A percentile compares a stretch with the other conserved stretches of the same genome.
phyloP scores from a whole-genome alignment of 805 yeast species.

The Pichia rugopelliculosa region DNA sequence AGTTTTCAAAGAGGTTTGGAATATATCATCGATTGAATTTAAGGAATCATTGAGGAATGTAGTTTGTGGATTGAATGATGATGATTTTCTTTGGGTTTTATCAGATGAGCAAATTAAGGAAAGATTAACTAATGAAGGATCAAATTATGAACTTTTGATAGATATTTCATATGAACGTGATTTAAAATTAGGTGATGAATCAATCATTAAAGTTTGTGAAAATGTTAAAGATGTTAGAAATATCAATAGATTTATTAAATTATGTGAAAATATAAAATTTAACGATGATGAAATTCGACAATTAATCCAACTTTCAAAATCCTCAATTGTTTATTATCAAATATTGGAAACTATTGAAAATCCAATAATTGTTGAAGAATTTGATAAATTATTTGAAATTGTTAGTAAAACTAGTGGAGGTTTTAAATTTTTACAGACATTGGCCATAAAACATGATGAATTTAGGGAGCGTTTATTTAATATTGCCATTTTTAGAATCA shows the following conservation, averaged over 20 bases:
- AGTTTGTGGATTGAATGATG: not conserved
- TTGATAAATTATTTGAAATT: not conserved
- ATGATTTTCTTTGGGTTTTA: conserved; percentile 7
- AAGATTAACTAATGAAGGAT: not conserved
- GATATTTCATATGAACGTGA: conserved; percentile 1
- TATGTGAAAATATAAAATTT: conserved; percentile 1
- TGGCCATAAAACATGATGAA: not conserved
- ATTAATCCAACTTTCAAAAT: not conserved
- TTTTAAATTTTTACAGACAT: conserved; percentile 9
- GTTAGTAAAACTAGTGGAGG: conserved; percentile 1
- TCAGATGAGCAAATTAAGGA: conserved; percentile 4
- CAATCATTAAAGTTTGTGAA: not conserved
- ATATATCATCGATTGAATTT: not conserved
- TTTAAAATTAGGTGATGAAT: not conserved
- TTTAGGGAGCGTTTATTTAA: not conserved
- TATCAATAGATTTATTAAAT: not conserved
- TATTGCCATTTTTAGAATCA: conserved; percentile 8
- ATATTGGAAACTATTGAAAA: not conserved
- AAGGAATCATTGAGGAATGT: not conserved
- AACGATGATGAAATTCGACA: not conserved
- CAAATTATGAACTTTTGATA: not conserved
- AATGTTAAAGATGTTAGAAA: not conserved
- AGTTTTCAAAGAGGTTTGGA: conserved; percentile 17
- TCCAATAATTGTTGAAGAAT: not conserved
- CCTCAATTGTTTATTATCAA: not conserved